Conservation (phyloP, 2,329 filamentous ascomycete genomes). For the Trematosphaeria pertusa region DNA sequence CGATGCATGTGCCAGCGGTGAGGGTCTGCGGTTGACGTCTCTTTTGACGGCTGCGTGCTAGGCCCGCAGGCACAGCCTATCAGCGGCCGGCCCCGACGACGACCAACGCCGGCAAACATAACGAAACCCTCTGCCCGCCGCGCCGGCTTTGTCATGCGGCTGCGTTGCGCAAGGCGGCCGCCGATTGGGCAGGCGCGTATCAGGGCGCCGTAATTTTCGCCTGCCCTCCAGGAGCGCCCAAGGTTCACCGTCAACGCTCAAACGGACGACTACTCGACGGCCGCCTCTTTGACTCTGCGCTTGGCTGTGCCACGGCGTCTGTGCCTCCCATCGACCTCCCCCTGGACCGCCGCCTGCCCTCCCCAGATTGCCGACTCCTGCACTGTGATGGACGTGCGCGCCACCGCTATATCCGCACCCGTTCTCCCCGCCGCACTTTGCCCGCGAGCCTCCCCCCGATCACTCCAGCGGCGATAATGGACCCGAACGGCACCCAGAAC, state of each 20-base stretch:
- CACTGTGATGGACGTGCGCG: slow-evolving; percentile 27
- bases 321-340: slow-evolving; percentile 5
- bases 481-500: slow-evolving; percentile 24
- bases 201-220: background rate
- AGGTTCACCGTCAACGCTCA: background rate
- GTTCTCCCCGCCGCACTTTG: slow-evolving; percentile 15
- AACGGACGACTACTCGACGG: background rate
- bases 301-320: slow-evolving; percentile 28
- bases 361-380: slow-evolving; percentile 6
- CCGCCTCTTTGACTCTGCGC: slow-evolving; percentile 1
- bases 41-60: background rate
- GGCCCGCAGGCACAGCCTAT: slow-evolving; percentile 4
- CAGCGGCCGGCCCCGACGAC: background rate
- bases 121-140: background rate
- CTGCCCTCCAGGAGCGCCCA: no score
- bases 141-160: background rate
- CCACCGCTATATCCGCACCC: slow-evolving; percentile 22
- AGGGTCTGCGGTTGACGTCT: slow-evolving; percentile 2
- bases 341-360: slow-evolving; percentile 2
- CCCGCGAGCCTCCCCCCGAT: slow-evolving; percentile 8
- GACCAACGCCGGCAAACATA: slow-evolving; percentile 1
- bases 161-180: background rate
- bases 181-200: background rate
- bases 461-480: slow-evolving; percentile 29
- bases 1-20: slow-evolving; percentile 6